Evolutionary conservation across 306 rosid genomes (phyloP), one percentile per base, ranked within the genome.

Genomic region (Urtica urens): DNA sequence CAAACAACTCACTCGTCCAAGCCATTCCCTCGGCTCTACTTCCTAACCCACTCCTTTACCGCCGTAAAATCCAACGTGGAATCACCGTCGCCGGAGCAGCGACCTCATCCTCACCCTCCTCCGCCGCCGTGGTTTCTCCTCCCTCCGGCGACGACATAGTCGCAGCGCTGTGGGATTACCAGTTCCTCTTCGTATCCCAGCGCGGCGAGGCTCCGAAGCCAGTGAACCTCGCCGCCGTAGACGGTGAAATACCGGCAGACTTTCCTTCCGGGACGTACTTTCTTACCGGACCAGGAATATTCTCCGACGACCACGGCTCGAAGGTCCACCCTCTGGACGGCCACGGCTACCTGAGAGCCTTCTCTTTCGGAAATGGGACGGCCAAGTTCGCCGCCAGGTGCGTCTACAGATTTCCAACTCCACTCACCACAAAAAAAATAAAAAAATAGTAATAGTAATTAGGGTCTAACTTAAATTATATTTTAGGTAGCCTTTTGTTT

Each of bases 251-350:
- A 7, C 97, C 97, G 0, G 0, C 7, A 0, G 80, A 84, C 55
- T 81, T 90, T 12, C 97, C 97, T 0, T 42, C 77, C 1, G 95
- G 97, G 0, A 77, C 95, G 2, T 84, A 90, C 68, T 90, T 84
- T 52, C 55, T 90, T 9, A 57, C 84, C 0, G 95, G 97, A 10
- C 95, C 97, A 0, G 95, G 97, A 17, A 57, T 90, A 1, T 73
- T 90, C 68, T 1, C 66, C 3, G 93, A 90, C 8, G 97, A 90
- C 28, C 93, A 90, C 13, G 97, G 97, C 8, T 90, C 97, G 3
- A 90, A 78, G 3, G 95, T 90, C 27, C 97, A 90, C 24, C 97
- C 97, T 0, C 55, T 84, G 0, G 97, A 90, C 14, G 95, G 97
- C 0, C 97, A 88, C 29, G 97, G 97, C 0, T 88, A 88, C 58